phyloP scores from a whole-genome alignment of 257 asterid species.

The Jacaranda mimosifolia region DNA sequence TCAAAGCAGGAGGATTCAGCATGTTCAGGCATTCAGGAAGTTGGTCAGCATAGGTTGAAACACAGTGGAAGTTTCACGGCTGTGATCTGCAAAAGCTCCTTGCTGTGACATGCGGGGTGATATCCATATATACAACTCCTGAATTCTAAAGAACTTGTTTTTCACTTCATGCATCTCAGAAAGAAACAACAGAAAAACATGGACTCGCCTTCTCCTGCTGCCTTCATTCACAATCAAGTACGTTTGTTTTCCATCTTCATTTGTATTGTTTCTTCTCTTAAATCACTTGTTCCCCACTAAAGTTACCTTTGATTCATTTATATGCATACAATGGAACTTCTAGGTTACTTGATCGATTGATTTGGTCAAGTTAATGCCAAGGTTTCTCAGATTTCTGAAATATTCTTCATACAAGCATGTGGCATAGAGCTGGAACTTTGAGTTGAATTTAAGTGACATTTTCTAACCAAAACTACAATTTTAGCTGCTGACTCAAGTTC shows the following conservation, averaged over 20 bases:
- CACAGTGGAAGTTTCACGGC: neutral
- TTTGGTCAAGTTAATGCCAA: neutral
- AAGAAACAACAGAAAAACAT: neutral
- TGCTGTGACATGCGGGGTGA: no score
- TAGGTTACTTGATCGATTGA: no score
- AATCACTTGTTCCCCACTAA: neutral
- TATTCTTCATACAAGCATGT: neutral
- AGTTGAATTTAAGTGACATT: neutral
- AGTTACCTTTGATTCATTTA: neutral
- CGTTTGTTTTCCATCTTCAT: neutral
- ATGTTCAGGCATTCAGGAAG: constrained; percentile 77
- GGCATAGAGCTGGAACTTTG: neutral
- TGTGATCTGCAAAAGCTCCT: neutral
- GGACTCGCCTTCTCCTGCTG: neutral
- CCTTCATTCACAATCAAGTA: constrained; percentile 1
- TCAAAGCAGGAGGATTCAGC: constrained; percentile 73
- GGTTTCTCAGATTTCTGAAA: neutral
- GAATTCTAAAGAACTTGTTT: neutral
- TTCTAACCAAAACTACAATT: neutral
- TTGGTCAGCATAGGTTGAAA: constrained; percentile 62
- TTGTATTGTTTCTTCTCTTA: neutral
- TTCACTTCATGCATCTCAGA: neutral
- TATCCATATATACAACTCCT: neutral
- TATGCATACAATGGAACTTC: neutral
- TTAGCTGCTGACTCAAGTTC: neutral